Evolutionary conservation across 1,284 basidiomycete species (phyloP), one percentile per base, ranked within the genome.

Genomic region (Ganoderma meredithae): DNA sequence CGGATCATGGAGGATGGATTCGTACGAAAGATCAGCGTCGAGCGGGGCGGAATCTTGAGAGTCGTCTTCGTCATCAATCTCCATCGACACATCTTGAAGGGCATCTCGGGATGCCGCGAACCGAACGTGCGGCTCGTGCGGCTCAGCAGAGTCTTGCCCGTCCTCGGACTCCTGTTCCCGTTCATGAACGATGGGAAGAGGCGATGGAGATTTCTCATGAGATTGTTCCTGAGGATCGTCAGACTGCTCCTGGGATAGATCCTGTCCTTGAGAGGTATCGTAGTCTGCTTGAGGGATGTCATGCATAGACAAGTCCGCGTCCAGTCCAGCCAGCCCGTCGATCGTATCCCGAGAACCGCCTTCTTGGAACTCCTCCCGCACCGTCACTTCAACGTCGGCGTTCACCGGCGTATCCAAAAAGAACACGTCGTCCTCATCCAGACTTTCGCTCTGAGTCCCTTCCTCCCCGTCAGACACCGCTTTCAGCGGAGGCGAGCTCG

Each of bases 351-450:
- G 60, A 1, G 69, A 72, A 9, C 44, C 63, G 13, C 67, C 66
- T n/a, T 59, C 60, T 7, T 68, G 60, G 40, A 59, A 64, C 49
- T 67, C 55, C 12, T 59, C 36, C 12, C 25, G 36, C 2, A 59
- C 44, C 0, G 53, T 59, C 7, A 43, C 22, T 41, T 60, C 58
- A n/a, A 22, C 10, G 13, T 66, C 62, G 13, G 33, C 65, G 15
- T 58, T 44, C 1, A 53, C 58, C 2, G 69, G 63, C 0, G 61
- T 66, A 33, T 72, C 69, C 44, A 72, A 40, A 53, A 72, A 69
- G 40, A 72, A 68, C 9, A 72, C 71, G 17, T 70, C 71, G 41
- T 72, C 71, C 44, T 72, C 71, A 39, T 72, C 69, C 4, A 62
- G 65, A 39, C 69, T 72, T 19, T 63, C 66, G 31, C 66, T 62